Conservation (phyloP, 2,329 filamentous ascomycete species). For the Fusarium coffeatum region DNA sequence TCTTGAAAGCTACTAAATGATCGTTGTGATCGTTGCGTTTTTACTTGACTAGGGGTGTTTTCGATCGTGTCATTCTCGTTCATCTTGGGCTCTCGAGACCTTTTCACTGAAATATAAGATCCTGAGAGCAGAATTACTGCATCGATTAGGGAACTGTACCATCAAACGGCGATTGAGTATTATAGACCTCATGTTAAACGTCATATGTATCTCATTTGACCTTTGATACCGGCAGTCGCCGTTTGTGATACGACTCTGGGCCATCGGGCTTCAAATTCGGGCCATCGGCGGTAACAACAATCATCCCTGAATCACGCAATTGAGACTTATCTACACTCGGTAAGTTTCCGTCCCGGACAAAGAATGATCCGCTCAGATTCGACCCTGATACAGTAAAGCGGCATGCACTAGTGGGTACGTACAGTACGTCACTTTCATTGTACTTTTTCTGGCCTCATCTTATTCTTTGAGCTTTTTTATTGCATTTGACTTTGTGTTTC, state of each 20-base stretch:
- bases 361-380: background rate
- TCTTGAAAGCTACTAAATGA: too few relatives aligned
- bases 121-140: too few relatives aligned
- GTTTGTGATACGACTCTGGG: background rate
- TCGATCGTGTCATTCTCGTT: too few relatives aligned
- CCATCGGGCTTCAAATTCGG: slow-evolving; percentile 21
- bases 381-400: background rate
- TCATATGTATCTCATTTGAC: background rate
- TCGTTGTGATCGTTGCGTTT: too few relatives aligned
- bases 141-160: too few relatives aligned
- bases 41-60: too few relatives aligned
- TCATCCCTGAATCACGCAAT: slow-evolving; percentile 35
- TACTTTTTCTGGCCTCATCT: slow-evolving; percentile 28
- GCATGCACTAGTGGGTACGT: slow-evolving; percentile 15
- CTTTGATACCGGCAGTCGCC: slow-evolving; percentile 9
- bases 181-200: too few relatives aligned
- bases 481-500: background rate
- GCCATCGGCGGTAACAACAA: slow-evolving; percentile 27
- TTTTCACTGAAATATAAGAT: too few relatives aligned
- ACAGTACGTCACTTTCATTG: slow-evolving; percentile 17
- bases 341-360: background rate
- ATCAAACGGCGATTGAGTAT: background rate
- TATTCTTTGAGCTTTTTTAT: slow-evolving; percentile 22
- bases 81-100: too few relatives aligned
- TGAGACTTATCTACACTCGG: slow-evolving; percentile 7